These are phyloP conservation scores for Alternaria infectoria DNA, from an alignment of 2,329 filamentous ascomycete genomes.

Conservation along the genomic window DNA sequence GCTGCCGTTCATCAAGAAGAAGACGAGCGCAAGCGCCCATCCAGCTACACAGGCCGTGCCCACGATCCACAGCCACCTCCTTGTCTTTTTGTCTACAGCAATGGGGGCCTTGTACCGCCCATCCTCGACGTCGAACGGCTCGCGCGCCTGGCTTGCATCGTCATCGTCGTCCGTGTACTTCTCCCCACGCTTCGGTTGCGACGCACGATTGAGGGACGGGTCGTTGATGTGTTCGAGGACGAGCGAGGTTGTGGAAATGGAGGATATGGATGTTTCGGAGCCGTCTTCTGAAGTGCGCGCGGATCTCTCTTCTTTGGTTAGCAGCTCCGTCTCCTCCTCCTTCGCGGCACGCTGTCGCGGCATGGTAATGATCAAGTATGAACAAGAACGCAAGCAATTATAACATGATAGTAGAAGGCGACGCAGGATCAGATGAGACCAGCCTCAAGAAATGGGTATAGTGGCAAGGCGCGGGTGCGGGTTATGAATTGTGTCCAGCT, in stretches of 20 bases:
- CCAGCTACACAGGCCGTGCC: constrained; percentile 66
- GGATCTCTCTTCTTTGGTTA: constrained; percentile 45
- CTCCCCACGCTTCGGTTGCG: constrained; percentile 37
- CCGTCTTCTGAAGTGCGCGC: constrained; percentile 44
- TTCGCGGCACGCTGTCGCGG: constrained; percentile 42
- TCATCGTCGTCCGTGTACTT: constrained; percentile 49
- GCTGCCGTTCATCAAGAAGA: constrained; percentile 69
- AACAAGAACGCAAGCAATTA: background rate
- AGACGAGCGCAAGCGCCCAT: constrained; percentile 71
- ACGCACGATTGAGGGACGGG: constrained; percentile 46
- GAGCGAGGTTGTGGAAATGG: constrained; percentile 81
- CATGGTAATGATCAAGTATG: constrained; percentile 30
- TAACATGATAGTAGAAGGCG: constrained; percentile 22
- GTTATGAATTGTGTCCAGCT: constrained; percentile 12
- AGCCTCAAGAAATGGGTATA: background rate
- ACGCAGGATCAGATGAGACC: background rate
- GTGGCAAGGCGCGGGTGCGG: constrained; percentile 5
- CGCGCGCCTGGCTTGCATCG: constrained; percentile 56
- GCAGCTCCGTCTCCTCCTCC: constrained; percentile 55
- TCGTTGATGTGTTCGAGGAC: constrained; percentile 79
- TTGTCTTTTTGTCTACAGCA: constrained; percentile 69
- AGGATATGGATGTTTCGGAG: constrained; percentile 67
- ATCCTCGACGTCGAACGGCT: constrained; percentile 58
- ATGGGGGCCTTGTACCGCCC: constrained; percentile 54
- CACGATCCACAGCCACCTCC: constrained; percentile 67